These are phyloP conservation scores for Pyrenophora graminea DNA, from an alignment of 2,329 filamentous ascomycete genomes.

Conservation along the genomic window DNA sequence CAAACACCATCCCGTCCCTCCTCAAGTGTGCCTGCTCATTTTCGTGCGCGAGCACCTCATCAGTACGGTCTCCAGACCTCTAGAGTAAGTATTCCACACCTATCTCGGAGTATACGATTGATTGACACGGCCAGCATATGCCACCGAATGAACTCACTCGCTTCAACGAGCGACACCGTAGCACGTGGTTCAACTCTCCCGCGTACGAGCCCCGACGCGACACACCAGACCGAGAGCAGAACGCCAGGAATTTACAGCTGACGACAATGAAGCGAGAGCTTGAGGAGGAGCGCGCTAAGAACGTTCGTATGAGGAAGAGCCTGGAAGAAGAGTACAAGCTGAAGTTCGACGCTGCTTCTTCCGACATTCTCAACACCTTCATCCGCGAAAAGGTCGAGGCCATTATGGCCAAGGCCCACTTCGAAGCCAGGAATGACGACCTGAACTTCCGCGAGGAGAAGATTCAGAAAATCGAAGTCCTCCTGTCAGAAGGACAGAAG, in stretches of 20 bases:
- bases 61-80: too few species aligned
- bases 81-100: too few species aligned
- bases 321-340: conserved; percentile 15
- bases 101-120: too few species aligned
- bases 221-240: conserved; percentile 11
- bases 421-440: conserved; percentile 14
- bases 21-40: too few species aligned
- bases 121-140: neutral
- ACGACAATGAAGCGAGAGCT: conserved; percentile 22
- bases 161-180: neutral
- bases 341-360: conserved; percentile 12
- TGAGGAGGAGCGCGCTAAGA: conserved; percentile 18
- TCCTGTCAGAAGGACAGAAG: conserved; percentile 30
- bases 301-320: conserved; percentile 6
- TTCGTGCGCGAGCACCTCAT: too few species aligned
- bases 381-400: conserved; percentile 22
- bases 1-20: too few species aligned
- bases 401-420: conserved; percentile 10
- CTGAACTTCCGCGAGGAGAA: conserved; percentile 16
- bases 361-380: conserved; percentile 14
- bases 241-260: conserved; percentile 15
- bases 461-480: conserved; percentile 23
- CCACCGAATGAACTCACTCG: neutral
- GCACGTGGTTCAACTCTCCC: conserved; percentile 2
- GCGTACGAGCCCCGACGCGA: conserved; percentile 1